Evolutionary conservation across 2,329 filamentous ascomycete genomes (phyloP), one percentile per base, ranked within the genome.

Genomic region (Sarocladiaceae sp.): DNA sequence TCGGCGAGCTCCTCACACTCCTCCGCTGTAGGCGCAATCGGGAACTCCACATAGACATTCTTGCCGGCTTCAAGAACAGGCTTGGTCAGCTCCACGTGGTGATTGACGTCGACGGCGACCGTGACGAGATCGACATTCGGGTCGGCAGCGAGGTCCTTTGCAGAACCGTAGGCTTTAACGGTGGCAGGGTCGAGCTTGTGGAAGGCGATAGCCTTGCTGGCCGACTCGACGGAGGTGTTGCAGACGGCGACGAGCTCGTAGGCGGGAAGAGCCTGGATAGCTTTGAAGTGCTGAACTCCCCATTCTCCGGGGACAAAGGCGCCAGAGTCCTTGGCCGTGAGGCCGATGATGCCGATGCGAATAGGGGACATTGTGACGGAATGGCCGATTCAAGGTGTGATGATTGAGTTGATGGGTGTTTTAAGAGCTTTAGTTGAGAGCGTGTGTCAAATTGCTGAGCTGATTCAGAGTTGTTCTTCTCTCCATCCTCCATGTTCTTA

Each of bases 11-110:
- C 63, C 15, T 55, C 50, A 0, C 64, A 67, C 1, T 63, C 52
- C 3, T 50, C 46, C 3, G 60, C 51, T 44, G 66, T 64, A 13
- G 65, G 53, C 1, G 67, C 68, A 1, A 78, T 60, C 4, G 73
- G 75, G 68, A 73, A 79, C 56, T 79, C 74, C 11, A 76, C 63
- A 47, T 62, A 78, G 0, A 73, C 63, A 1, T 62, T 55, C 54
- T 77, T 76, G 4, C 71, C 73, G 0, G 68, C 66, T 7, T 57
- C 52, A 2, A 79, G 45, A 9, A 64, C 67, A 0, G 73, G 67
- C 12, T 58, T 56, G 1, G 65, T 57, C 1, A 65, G 64, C 3
- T 56, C 45, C 40, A 62, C 61, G 51, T 79, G 75, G 6, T 62
- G 63, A 46, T 74, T 69, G 2, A 73, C 72, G n/a, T 69, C 60